Evolutionary conservation across 257 asterid genomes (phyloP), one percentile per base, ranked within the genome.

Genomic region (Nicotiana obtusifolia): DNA sequence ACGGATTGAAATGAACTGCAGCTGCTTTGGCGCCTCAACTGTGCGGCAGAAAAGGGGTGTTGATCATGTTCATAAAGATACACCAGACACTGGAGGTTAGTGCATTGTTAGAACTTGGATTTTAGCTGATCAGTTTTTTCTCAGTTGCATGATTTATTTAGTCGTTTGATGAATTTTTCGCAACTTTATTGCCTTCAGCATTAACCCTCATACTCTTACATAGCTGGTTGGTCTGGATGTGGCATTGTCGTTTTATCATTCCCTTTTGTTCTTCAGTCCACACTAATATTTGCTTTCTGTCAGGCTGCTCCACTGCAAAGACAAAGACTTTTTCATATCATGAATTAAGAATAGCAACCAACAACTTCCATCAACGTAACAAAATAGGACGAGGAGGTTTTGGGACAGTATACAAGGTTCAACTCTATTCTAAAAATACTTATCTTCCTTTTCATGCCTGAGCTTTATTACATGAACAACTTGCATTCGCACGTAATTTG

Each of bases 381-480:
- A 94, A 90, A 88, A 87, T 94, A 80, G 98, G 98, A 20, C 85
- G 93, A 83, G 98, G 98, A 88, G 97, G 98, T 81, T 94, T 93
- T 80, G 98, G 98, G 57, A 93, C 87, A 64, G 98, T 94, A 78
- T 94, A 92, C 89, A 93, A 94, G 98, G 98, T 93, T 64, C 31
- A 47, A 52, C 81, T 75, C 52, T 80, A 81, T 81, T 83, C 79
- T 83, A 79, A 76, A 66, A 15, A 22, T 31, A 77, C 31, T 69
- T 76, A 66, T 66, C 14, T 54, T 22, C 60, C 10, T 64, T 67
- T 64, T 52, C 53, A 14, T 53, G 44, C 19, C 30, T 4, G 64
- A 41, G 52, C 77, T 64, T 49, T 52, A 20, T 76, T 66, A 64
- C 26, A 65, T 69, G 52, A 59, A 82, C 75, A 52, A 77, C 67